Evolutionary conservation across 192 early-diverging fungal species (phyloP).

Genomic region (Coemansia sp.): DNA sequence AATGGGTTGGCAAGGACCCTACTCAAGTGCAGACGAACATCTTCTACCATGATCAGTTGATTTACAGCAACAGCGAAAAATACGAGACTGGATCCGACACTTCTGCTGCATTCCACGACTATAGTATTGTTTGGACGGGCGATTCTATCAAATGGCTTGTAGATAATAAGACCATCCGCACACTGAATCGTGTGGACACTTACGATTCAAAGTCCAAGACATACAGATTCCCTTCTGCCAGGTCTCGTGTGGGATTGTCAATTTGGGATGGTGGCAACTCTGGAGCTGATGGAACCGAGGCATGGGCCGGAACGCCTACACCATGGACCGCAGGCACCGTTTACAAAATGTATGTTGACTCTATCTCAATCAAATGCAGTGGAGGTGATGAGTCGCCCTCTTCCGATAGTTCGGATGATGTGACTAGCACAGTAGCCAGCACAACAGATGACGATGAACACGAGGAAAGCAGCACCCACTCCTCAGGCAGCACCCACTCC

Average conservation of each 20-base stretch:
- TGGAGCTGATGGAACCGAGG: constrained; percentile 54
- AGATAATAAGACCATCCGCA: constrained; percentile 58
- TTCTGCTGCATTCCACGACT: constrained; percentile 57
- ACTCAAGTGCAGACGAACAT: constrained; percentile 64
- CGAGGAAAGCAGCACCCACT: no score
- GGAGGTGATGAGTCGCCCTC: neutral
- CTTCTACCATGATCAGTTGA: constrained; percentile 60
- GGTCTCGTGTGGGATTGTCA: constrained; percentile 59
- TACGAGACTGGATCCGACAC: constrained; percentile 44
- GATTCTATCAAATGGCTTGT: constrained; percentile 60
- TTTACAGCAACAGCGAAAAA: constrained; percentile 55
- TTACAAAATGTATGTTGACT: constrained; percentile 61
- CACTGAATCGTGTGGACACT: constrained; percentile 53
- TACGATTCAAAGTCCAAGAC: constrained; percentile 38
- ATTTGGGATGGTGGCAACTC: constrained; percentile 70
- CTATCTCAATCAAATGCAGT: constrained; percentile 54
- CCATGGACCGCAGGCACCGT: constrained; percentile 46
- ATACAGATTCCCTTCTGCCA: constrained; percentile 56
- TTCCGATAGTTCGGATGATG: neutral
- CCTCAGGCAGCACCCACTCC: no score
- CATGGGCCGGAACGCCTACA: constrained; percentile 65
- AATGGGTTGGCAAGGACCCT: constrained; percentile 63
- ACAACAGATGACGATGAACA: no score
- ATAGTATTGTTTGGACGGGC: constrained; percentile 63
- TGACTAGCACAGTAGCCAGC: neutral